These are phyloP conservation scores for Tieghemiomyces parasiticus DNA, from an alignment of 192 early-diverging fungal genomes.

Conservation along the genomic window DNA sequence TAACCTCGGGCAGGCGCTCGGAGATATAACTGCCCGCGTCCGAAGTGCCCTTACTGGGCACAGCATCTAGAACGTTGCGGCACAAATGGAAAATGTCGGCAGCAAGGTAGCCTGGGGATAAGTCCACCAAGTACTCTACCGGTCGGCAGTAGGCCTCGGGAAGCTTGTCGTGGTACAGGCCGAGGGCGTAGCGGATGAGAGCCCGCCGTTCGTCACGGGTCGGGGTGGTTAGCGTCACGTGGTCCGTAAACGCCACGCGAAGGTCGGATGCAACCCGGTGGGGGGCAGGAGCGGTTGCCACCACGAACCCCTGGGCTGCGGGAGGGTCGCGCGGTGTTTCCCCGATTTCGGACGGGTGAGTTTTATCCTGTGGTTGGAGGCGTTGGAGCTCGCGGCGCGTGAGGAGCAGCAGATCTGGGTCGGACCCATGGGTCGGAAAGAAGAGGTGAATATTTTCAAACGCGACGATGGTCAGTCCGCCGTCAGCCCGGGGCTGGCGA, in stretches of 20 bases:
- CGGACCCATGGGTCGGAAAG: conserved; percentile 13
- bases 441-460: conserved; percentile 23
- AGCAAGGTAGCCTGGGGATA: conserved; percentile 37
- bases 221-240: conserved; percentile 31
- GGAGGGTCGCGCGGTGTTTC: background rate
- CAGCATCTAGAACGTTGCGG: conserved; percentile 2
- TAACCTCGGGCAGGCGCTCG: conserved; percentile 15
- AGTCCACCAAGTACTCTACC: conserved; percentile 17
- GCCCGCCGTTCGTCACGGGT: conserved; percentile 28
- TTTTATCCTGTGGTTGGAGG: background rate
- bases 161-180: background rate
- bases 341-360: background rate
- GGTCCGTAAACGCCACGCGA: conserved; percentile 18
- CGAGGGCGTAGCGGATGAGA: conserved; percentile 21
- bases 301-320: background rate
- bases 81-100: conserved; percentile 35
- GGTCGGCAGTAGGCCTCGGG: conserved; percentile 9
- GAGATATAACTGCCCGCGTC: conserved; percentile 16
- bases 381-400: background rate
- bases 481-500: background rate
- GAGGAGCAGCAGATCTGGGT: background rate
- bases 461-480: conserved; percentile 16
- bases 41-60: conserved; percentile 4
- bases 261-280: conserved; percentile 14
- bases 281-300: background rate